A percentile compares a stretch with the other conserved stretches of the same genome.
These are phyloP conservation scores for Fusarium sp. DNA, from an alignment of 2,329 filamentous ascomycete species.

Conservation along the genomic window DNA sequence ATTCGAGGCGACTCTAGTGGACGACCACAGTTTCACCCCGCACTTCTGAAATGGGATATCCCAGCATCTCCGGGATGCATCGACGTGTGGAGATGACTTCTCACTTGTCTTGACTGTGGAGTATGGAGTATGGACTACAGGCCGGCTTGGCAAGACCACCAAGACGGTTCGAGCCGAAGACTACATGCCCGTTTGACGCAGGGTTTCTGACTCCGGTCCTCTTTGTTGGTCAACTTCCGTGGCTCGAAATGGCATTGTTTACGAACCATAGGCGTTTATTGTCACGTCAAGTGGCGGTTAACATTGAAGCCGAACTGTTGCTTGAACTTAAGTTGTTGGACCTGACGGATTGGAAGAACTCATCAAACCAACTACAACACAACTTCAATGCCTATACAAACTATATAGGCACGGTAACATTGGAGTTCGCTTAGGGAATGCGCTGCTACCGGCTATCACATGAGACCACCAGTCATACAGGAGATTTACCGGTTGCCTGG, in stretches of 20 bases:
- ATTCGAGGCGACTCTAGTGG: not conserved
- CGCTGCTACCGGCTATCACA: slow-evolving; percentile 21
- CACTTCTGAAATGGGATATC: slow-evolving; percentile 30
- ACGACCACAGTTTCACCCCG: slow-evolving; percentile 25
- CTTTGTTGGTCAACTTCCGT: slow-evolving; percentile 16
- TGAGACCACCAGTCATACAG: slow-evolving; percentile 26
- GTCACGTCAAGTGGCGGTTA: not conserved
- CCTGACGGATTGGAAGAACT: not conserved
- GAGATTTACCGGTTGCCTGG: slow-evolving; percentile 13
- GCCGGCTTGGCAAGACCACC: slow-evolving; percentile 23
- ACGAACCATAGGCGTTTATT: not conserved
- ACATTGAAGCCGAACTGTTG: not conserved
- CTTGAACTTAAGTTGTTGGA: not conserved
- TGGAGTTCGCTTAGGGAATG: not conserved
- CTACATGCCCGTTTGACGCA: slow-evolving; percentile 19
- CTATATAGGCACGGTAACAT: not conserved
- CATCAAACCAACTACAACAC: not conserved
- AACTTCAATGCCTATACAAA: not conserved
- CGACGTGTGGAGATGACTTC: slow-evolving; percentile 27
- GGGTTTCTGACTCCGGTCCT: not conserved
- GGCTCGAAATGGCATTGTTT: slow-evolving; percentile 14
- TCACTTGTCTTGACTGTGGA: slow-evolving; percentile 5
- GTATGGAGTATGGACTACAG: slow-evolving; percentile 32
- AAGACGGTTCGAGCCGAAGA: slow-evolving; percentile 42
- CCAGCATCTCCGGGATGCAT: slow-evolving; percentile 19